Conservation (phyloP, 2,329 filamentous ascomycete genomes). For the Colletotrichum tamarilloi region DNA sequence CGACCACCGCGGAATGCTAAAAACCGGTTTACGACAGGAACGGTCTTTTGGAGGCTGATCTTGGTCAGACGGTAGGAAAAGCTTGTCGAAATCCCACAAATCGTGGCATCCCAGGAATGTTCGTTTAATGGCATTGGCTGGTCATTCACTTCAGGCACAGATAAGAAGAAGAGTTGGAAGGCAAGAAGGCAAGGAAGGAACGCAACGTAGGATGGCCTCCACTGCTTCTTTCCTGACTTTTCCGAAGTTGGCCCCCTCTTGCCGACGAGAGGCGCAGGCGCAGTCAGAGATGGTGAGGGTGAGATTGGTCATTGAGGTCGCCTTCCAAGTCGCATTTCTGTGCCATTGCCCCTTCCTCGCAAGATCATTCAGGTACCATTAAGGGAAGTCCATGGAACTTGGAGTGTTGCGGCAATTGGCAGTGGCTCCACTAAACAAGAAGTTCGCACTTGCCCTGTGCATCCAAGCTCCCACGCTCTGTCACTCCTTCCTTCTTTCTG, state of each 20-base stretch:
- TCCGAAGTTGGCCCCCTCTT: constrained; percentile 6
- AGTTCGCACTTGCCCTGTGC: constrained; percentile 29
- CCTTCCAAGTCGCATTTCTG: not conserved
- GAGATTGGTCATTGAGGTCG: not conserved
- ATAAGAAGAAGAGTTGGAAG: not conserved
- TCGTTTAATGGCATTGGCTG: not conserved
- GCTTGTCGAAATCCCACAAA: constrained; percentile 14
- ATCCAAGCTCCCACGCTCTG: not conserved
- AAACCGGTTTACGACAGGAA: constrained; percentile 37
- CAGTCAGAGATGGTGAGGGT: not conserved
- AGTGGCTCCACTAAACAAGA: constrained; percentile 30
- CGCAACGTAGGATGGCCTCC: not conserved
- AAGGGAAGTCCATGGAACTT: not conserved
- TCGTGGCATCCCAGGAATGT: not conserved
- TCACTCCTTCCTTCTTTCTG: not conserved
- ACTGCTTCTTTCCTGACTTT: not conserved
- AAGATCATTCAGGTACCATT: not conserved
- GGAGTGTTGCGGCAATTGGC: constrained; percentile 7
- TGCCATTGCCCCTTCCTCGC: not conserved
- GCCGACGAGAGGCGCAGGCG: not conserved
- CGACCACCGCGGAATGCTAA: constrained; percentile 5
- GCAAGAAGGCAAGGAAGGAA: not conserved
- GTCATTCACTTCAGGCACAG: not conserved
- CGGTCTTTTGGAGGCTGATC: constrained; percentile 27
- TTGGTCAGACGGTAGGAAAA: constrained; percentile 29